These are phyloP conservation scores for Globisporangium radiosum DNA, from an alignment of 352 stramenopile genomes.

Conservation along the genomic window DNA sequence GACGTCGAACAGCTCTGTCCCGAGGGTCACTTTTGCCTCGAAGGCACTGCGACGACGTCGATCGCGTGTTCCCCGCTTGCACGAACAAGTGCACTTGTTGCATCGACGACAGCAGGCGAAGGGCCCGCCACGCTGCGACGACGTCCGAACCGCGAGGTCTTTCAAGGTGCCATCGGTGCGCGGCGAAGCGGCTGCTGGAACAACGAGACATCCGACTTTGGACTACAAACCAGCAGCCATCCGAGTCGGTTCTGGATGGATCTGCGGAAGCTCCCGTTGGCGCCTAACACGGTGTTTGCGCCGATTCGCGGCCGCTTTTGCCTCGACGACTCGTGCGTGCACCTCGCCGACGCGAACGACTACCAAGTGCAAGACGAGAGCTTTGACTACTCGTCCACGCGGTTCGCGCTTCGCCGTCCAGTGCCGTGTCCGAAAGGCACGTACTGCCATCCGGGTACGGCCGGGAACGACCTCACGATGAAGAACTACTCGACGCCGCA, in stretches of 20 bases:
- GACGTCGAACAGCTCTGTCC: constrained; percentile 91
- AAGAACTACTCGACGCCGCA: constrained; percentile 88
- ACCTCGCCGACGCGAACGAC: constrained; percentile 76
- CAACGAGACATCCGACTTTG: constrained; percentile 94
- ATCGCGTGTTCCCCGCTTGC: constrained; percentile 70
- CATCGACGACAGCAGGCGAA: constrained; percentile 25
- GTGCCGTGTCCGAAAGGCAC: constrained; percentile 82
- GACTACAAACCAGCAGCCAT: constrained; percentile 83
- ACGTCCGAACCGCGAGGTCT: constrained; percentile 12
- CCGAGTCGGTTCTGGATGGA: constrained; percentile 93
- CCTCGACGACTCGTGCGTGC: constrained; percentile 88
- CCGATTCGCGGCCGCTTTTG: constrained; percentile 92
- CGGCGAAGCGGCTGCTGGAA: constrained; percentile 90
- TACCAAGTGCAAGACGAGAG: constrained; percentile 61
- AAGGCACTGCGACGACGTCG: constrained; percentile 92
- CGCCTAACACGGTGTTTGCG: constrained; percentile 54
- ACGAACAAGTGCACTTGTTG: constrained; percentile 34
- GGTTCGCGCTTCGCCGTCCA: constrained; percentile 76
- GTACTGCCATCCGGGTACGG: constrained; percentile 88
- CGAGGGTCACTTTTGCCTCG: constrained; percentile 93
- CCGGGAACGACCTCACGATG: constrained; percentile 62
- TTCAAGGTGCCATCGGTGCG: constrained; percentile 41
- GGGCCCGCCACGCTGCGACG: constrained; percentile 36
- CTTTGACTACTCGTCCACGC: constrained; percentile 81
- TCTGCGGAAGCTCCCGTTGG: constrained; percentile 85